Base-by-base conservation (phyloP, 495 filamentous ascomycete species). In the Trichoderma gamsii region DNA sequence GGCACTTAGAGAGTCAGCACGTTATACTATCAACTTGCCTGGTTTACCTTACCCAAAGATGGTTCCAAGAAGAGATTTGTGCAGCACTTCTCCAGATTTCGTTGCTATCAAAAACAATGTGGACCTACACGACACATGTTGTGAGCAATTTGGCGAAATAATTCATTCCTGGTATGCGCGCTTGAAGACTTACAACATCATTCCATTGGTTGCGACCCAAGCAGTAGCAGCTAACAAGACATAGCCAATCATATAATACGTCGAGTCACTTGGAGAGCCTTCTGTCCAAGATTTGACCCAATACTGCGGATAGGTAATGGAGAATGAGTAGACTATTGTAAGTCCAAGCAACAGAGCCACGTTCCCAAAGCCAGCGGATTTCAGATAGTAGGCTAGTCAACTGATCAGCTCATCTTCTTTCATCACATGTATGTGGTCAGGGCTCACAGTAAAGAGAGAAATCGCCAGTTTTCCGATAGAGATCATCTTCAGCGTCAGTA, bases 351-450 rank as follows among this genome's bases (percentile, higher is more conserved):
- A 70, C 61, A 86, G 77, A 1, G 79, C 41, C 4, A 84, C 25
- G 8, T 85, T 84, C 0, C 70, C 65, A 3, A 80, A 75, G 0
- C 87, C 87, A 29, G 85, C 80, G 8, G 79, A 80, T 11, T 75
- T 73, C 27, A 87, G 73, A 66, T 90, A 90, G 71, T 88, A 90
- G 0, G 76, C 80, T 82, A 66, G 5, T 29, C 3, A 66, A 1
- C 4, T 9, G 7, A 46, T 61, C 23, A 61, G 56, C 27, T 21
- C 9, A 61, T 12, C 9, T 61, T 16, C 15, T 6, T 29, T 32
- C 23, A 18, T 9, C 5, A 15, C 11, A 25, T 18, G 2, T 61
- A 21, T 32, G 1, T 2, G 21, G 25, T 11, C 13, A 66, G 6
- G 16, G 59, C 70, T 23, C 29, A 76, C 75, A 41, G n/a, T 76